A percentile compares a stretch with the other conserved stretches of the same genome.
Conservation (phyloP, 768 basidiomycete species). For the Russula dissimulans region DNA sequence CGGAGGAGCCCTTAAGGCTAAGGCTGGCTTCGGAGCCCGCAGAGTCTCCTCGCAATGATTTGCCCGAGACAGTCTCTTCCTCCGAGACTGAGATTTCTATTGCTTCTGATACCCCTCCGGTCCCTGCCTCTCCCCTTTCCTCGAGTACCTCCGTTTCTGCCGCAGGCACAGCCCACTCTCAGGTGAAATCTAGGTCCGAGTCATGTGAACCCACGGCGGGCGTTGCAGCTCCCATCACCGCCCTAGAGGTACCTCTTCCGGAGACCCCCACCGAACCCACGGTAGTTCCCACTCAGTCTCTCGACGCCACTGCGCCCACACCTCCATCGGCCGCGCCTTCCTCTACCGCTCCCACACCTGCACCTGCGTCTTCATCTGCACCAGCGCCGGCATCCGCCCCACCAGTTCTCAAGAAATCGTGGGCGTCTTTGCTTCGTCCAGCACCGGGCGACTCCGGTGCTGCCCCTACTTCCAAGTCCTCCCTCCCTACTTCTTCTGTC, state of each 20-base stretch:
- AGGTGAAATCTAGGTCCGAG: conserved; percentile 15
- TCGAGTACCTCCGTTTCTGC: conserved; percentile 50
- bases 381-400: conserved; percentile 12
- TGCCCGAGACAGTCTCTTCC: conserved; percentile 35
- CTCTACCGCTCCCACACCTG: background rate
- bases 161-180: conserved; percentile 25
- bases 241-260: background rate
- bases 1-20: background rate
- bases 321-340: background rate
- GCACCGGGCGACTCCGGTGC: conserved; percentile 26
- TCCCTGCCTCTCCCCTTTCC: conserved; percentile 48
- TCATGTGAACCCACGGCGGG: background rate
- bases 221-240: background rate
- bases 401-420: conserved; percentile 48
- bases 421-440: conserved; percentile 61
- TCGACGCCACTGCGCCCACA: background rate
- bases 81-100: conserved; percentile 45
- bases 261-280: background rate
- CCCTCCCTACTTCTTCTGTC: conserved; percentile 61
- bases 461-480: conserved; percentile 32
- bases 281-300: background rate
- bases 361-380: background rate
- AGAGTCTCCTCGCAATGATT: conserved; percentile 21
- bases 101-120: conserved; percentile 35
- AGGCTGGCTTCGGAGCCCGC: conserved; percentile 7